Evolutionary conservation across 75 land plant genomes (phyloP).

Genomic region (Selaginella moellendorffii): DNA sequence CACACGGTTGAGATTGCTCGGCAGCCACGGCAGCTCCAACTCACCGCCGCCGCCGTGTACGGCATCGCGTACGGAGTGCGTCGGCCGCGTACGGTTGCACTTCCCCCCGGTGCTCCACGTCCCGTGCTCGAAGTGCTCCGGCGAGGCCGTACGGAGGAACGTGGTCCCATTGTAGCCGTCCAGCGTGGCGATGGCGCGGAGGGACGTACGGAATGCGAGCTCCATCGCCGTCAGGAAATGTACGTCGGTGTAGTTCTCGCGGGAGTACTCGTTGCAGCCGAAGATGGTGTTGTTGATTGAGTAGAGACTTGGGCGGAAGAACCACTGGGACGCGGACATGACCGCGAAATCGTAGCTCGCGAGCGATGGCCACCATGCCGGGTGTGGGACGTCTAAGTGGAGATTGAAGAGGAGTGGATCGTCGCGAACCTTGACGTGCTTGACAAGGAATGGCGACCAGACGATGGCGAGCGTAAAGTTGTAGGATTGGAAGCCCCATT

Average conservation of each 20-base stretch:
- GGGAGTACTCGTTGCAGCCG: background rate
- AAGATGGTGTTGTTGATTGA: background rate
- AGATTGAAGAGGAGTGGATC: background rate
- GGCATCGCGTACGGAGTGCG: too few species aligned
- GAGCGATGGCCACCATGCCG: background rate
- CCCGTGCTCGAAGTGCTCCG: constrained; percentile 3
- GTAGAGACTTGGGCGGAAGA: background rate
- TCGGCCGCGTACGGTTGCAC: background rate
- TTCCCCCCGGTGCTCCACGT: background rate
- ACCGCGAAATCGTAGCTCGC: background rate
- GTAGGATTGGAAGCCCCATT: constrained; percentile 5
- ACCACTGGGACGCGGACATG: background rate
- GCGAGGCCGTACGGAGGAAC: background rate
- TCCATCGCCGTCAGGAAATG: background rate
- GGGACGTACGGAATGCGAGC: background rate
- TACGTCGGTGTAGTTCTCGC: background rate
- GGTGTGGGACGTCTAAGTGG: constrained; percentile 1
- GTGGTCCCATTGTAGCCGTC: background rate
- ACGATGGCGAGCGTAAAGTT: constrained; percentile 3
- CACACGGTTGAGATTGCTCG: background rate
- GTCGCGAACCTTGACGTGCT: background rate
- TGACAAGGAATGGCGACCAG: constrained; percentile 10
- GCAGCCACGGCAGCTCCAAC: background rate
- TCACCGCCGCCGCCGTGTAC: too few species aligned
- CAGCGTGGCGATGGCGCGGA: background rate